Base-by-base conservation (phyloP, 345 rosid genomes). In the Schrenkiella parvula region DNA sequence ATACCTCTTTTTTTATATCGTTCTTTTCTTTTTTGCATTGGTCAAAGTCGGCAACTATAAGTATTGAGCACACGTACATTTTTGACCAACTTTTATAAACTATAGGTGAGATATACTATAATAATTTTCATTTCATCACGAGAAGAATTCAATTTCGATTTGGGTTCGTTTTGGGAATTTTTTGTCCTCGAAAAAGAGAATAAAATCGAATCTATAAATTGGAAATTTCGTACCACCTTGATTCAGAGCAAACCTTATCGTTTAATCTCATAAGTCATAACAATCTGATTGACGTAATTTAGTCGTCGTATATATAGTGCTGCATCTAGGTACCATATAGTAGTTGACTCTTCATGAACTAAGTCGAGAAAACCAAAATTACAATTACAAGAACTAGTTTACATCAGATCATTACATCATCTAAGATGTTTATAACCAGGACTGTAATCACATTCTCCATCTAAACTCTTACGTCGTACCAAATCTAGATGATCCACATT, bases 31-130 rank as follows among this genome's bases (percentile, higher is more conserved):
- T 35, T 25, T 0, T 44, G 2, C n/a, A n/a, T 47, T 48, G 28
- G 78, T 74, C 78, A 66, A 74, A 23, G 44, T 48, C 14, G 78
- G 78, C 78, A 73, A 66, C 66, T 47, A 74, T 5, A 47, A 41
- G 28, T 38, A 26, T 51, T 39, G 65, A 8, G 10, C 39, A 23
- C 28, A 72, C 57, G 48, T 72, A 53, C 64, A 65, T 73, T n/a
- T n/a, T 46, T 65, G 60, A 56, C 72, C 15, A 56, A 26, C 53
- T 28, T 65, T 73, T 26, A 42, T 11, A 65, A 42, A 17, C 25
- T 15, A 44, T 32, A 46, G 43, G 42, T 6, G 51, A 18, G 6
- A 14, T 52, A 42, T 23, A 70, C 26, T 14, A 58, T 35, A 58
- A 44, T 48, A 48, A 35, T 48, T 12, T 9, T 59, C 10, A 11